Conservation (phyloP, 176 grass and related monocot species). For the Cenchrus fungigraminus region DNA sequence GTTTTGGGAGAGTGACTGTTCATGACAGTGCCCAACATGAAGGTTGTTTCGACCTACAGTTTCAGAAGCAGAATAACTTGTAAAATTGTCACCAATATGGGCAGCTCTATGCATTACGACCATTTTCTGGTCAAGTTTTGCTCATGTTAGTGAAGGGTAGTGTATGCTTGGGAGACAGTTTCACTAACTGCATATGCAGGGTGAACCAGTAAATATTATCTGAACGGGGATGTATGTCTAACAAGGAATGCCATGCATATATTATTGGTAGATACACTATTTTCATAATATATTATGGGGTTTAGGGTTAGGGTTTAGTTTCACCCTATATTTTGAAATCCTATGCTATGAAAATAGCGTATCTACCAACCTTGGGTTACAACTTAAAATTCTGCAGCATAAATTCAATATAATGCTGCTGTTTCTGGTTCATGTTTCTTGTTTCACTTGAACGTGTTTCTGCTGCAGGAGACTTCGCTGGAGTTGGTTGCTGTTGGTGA, state of each 20-base stretch:
- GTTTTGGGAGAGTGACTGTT: background rate
- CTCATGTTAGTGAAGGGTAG: background rate
- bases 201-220: background rate
- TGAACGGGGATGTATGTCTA: background rate
- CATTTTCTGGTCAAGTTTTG: background rate
- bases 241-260: background rate
- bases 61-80: slow-evolving; percentile 11
- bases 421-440: slow-evolving; percentile 14
- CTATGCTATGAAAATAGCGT: background rate
- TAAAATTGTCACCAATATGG: too few relatives aligned
- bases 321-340: too few relatives aligned
- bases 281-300: too few relatives aligned
- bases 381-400: background rate
- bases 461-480: slow-evolving; percentile 85
- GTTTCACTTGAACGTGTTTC: slow-evolving; percentile 10
- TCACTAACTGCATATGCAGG: background rate
- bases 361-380: slow-evolving; percentile 14
- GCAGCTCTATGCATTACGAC: too few relatives aligned
- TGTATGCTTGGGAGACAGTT: background rate
- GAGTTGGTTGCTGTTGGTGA: slow-evolving; percentile 80
- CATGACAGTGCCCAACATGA: background rate
- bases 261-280: too few relatives aligned
- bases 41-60: background rate
- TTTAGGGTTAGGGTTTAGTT: too few relatives aligned
- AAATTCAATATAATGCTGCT: slow-evolving; percentile 18